Evolutionary conservation across 148 eudicot species (phyloP).

Genomic region (Limonium bicolor): DNA sequence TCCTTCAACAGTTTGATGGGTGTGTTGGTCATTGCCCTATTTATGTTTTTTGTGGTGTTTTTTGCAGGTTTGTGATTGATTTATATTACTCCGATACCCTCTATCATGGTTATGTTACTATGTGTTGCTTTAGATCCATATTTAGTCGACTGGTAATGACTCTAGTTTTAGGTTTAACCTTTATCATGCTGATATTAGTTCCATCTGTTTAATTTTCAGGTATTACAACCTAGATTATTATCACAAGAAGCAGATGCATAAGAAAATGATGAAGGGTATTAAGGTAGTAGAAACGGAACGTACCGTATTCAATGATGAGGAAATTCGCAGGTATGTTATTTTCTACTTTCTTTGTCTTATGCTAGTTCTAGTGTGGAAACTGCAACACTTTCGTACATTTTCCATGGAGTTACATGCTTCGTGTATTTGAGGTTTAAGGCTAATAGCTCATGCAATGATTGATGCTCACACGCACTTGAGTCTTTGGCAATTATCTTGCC

Average conservation of each 20-base stretch:
- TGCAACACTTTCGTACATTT: too few species aligned
- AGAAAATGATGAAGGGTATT: constrained; percentile 53
- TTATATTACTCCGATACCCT: not conserved
- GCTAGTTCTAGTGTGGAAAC: too few species aligned
- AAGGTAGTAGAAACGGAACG: constrained; percentile 39
- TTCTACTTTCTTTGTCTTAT: too few species aligned
- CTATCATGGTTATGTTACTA: not conserved
- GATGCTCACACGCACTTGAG: too few species aligned
- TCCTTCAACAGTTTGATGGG: too few species aligned
- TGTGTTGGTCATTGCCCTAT: not conserved
- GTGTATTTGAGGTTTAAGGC: too few species aligned
- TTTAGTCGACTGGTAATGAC: not conserved
- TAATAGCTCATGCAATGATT: too few species aligned
- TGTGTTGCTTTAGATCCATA: not conserved
- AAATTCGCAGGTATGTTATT: constrained; percentile 59
- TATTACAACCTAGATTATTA: constrained; percentile 84
- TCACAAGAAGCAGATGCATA: constrained; percentile 47
- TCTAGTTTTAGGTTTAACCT: not conserved
- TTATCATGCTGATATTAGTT: not conserved
- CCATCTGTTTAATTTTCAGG: constrained; percentile 30
- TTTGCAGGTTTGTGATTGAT: not conserved
- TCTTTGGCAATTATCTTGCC: too few species aligned
- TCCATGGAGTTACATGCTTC: too few species aligned
- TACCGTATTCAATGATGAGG: constrained; percentile 82
- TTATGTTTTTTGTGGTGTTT: not conserved